Evolutionary conservation across 805 yeast genomes (phyloP).

Genomic region (Wickerhamomyces rabaulensis): DNA sequence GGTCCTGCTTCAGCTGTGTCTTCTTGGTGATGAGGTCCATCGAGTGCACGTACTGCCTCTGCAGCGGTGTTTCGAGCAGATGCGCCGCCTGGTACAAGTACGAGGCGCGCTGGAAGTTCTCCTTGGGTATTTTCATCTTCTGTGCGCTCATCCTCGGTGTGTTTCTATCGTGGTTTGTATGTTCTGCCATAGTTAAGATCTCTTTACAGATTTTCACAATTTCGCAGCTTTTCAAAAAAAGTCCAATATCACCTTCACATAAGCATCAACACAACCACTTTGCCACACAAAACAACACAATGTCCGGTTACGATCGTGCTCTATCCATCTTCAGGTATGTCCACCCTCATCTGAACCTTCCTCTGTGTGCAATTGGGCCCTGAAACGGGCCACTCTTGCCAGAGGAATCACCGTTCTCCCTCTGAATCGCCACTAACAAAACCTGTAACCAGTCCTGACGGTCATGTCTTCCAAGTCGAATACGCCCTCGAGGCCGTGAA

Average conservation of each 20-base stretch:
- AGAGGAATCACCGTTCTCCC: neutral
- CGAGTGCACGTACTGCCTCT: neutral
- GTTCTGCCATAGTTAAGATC: no score
- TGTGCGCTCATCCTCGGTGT: neutral
- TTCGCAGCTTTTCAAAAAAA: neutral
- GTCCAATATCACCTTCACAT: no score
- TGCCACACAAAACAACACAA: constrained; percentile 22
- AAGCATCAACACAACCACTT: neutral
- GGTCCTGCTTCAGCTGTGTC: constrained; percentile 44
- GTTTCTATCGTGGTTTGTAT: neutral
- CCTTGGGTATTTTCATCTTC: constrained; percentile 30
- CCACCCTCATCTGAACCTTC: no score
- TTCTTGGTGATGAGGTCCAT: neutral
- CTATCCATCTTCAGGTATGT: constrained; percentile 92
- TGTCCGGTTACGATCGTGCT: constrained; percentile 99
- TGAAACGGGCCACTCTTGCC: neutral
- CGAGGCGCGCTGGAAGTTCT: constrained; percentile 54
- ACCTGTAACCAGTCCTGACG: constrained; percentile 84
- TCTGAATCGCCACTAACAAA: constrained; percentile 26
- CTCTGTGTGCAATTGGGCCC: neutral
- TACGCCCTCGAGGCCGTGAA: constrained; percentile 97
- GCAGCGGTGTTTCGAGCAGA: neutral
- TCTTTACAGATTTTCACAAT: no score
- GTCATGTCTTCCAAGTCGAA: constrained; percentile 98
- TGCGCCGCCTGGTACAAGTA: constrained; percentile 53